Evolutionary conservation across 169 alveolate genomes (phyloP), one percentile per base, ranked within the genome.

Genomic region (Eimeria praecox): DNA sequence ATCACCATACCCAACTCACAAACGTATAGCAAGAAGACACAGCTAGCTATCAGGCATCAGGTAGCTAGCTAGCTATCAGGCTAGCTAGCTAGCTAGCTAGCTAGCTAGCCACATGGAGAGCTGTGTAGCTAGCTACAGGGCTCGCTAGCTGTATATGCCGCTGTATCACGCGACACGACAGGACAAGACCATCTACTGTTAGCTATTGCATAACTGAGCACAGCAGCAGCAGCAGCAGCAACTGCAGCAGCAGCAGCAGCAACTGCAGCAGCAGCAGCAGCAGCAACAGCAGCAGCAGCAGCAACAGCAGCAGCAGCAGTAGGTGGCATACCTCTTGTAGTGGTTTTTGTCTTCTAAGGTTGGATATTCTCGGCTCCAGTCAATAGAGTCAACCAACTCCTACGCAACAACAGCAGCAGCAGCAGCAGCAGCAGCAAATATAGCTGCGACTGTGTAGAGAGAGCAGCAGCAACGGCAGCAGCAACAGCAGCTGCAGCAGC

Each of bases 301-400:
- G 77, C 44, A 44, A n/a, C n/a, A n/a, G n/a, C n/a, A n/a, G n/a
- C n/a, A n/a, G n/a, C n/a, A n/a, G n/a, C n/a, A n/a, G n/a, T n/a
- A n/a, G n/a, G 38, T 27, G 54, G 27, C 83, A 9, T 75, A 97
- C 98, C 97, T 2, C 78, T 97, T 97, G 95, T 44, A 97, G 59
- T 90, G 96, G 95, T 97, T 97, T 56, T 93, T 52, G 96, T 97
- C 98, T 71, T 96, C 96, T 38, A 78, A 49, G 46, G 92, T 94
- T 12, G 98, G 97, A 90, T 86, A 56, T 27, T 93, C 96, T n/a
- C 97, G 97, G 90, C 96, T 98, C 98, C 98, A 97, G 73, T 97
- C 98, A 27, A 97, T 83, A 6, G 98, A 97, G 90, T 96, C 97
- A 30, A 94, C 75, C 94, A 97, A 78, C 62, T 97, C 98, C 97